Evolutionary conservation across 2,329 filamentous ascomycete species (phyloP), one percentile per base, ranked within the genome.

Genomic region (Davidsoniella eucalypti): DNA sequence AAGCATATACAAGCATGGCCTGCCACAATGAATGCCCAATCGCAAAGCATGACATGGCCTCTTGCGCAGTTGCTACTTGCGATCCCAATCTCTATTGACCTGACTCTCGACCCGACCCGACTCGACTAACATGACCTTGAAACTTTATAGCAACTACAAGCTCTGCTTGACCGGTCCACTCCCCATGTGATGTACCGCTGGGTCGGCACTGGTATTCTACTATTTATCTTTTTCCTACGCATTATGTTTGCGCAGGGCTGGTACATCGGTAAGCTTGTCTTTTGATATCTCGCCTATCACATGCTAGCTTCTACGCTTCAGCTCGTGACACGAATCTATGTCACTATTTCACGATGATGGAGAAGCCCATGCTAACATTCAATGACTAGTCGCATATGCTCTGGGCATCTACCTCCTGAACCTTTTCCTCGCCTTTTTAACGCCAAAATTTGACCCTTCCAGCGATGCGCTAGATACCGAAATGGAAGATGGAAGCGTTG

Each of bases 381-480:
- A 58, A 94, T 42, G 7, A 21, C 47, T n/a, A 49, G 92, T 98
- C 60, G 90, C 88, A 58, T 98, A 98, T 67, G 92, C 90, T 37
- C 80, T 98, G 51, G 92, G 90, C 58, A 98, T 98, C 68, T 98
- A 98, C 72, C 84, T 98, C 44, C 81, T 98, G 55, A 98, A 98
- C 70, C 80, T 98, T 54, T 98, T 98, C 76, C 86, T 98, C 64
- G 92, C 92, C 59, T 98, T 98, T 73, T 76, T 98, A 50, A 86
- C 90, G 62, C 92, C 92, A 59, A 98, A 98, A 72, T 96, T 98
- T 72, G 92, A 98, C 70, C 92, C 92, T 51, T 94, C 87, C 56
- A 86, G 92, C 63, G 90, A 94, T 63, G 73, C 75, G 45, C 73
- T 87, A 64, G 92, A 98, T 65, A 92, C 87, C 63, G 88, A 93